phyloP scores from a whole-genome alignment of 306 rosid species.

The Castanea sativa region DNA sequence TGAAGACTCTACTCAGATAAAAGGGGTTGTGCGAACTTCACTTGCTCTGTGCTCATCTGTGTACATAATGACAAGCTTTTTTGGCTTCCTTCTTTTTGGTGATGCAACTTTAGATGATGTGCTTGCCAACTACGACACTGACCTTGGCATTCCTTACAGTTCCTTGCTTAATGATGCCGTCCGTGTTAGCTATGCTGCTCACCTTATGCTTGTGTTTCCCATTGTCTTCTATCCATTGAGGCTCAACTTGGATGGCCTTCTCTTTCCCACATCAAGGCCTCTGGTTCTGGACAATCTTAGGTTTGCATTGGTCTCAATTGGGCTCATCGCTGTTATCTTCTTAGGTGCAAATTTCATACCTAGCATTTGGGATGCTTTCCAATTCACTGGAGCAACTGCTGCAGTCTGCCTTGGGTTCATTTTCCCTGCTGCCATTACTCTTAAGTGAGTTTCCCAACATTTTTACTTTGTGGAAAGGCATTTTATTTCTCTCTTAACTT shows the following conservation, averaged over 20 bases:
- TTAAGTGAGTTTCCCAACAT: conserved; percentile 30
- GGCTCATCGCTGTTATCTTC: conserved; percentile 30
- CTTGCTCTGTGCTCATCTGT: conserved; percentile 75
- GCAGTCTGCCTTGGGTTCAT: conserved; percentile 50
- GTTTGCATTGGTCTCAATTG: conserved; percentile 54
- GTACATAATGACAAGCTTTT: conserved; percentile 77
- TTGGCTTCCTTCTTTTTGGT: conserved; percentile 87
- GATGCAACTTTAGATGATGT: conserved; percentile 82
- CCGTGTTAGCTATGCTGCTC: conserved; percentile 88
- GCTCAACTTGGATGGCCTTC: conserved; percentile 72
- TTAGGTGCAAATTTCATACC: conserved; percentile 59
- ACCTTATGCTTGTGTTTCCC: conserved; percentile 85
- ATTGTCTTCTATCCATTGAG: conserved; percentile 73
- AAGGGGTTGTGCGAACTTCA: conserved; percentile 60
- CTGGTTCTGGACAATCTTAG: conserved; percentile 60
- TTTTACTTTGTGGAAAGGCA: neutral
- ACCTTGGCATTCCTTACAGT: conserved; percentile 79
- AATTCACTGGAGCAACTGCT: conserved; percentile 52
- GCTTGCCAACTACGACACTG: conserved; percentile 77
- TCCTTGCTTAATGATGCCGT: conserved; percentile 67
- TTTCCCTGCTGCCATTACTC: conserved; percentile 42
- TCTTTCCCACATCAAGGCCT: conserved; percentile 66
- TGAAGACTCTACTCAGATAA: conserved; percentile 64
- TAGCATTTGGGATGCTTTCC: conserved; percentile 68
- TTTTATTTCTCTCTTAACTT: neutral